Base-by-base conservation (phyloP, 208 protist genomes). In the Phytomonas sp. region DNA sequence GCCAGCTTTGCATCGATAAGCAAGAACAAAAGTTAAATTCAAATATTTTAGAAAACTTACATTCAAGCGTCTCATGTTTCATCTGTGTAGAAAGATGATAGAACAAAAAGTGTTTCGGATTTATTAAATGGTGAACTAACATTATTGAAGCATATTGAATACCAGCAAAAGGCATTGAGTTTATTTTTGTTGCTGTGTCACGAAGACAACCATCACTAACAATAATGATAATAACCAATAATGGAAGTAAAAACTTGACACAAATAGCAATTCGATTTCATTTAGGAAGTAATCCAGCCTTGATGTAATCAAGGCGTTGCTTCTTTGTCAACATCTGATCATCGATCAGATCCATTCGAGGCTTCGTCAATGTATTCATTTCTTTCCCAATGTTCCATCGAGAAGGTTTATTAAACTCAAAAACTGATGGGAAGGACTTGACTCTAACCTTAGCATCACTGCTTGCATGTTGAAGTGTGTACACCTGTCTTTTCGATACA, bases 291-390 rank as follows among this genome's bases (percentile, higher is more conserved):
- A 96, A 67, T 1, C 91, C 91, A 60, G 88, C 84, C 71, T 93
- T 92, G 26, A 96, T 85, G 70, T 94, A 94, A 66, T 96, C 88
- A 33, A 96, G 63, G 13, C 92, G 80, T 68, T 96, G 89, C 72
- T 95, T 95, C 70, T 96, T 96, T 13, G 92, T 95, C 60, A 96
- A 64, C 89, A 94, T 95, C 53, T 93, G 88, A 68, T 96, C 92
- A 70, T 96, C 92, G 53, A 96, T 96, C 30, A 96, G 75, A 61
- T 93, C 89, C 89, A 94, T 93, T 8, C 89, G 80, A 59, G 89
- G 89, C 72, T 95, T 93, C 11, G 83, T 88, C 59, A 94, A 60
- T 20, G 92, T 94, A 46, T 88, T 86, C 72, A 96, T 73, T 61
- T 94, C 87, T 70, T 96, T 96, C 13, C 92, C 92, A 62, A 96